phyloP scores from a whole-genome alignment of 2,329 filamentous ascomycete genomes.

The Berkeleyomyces basicola region DNA sequence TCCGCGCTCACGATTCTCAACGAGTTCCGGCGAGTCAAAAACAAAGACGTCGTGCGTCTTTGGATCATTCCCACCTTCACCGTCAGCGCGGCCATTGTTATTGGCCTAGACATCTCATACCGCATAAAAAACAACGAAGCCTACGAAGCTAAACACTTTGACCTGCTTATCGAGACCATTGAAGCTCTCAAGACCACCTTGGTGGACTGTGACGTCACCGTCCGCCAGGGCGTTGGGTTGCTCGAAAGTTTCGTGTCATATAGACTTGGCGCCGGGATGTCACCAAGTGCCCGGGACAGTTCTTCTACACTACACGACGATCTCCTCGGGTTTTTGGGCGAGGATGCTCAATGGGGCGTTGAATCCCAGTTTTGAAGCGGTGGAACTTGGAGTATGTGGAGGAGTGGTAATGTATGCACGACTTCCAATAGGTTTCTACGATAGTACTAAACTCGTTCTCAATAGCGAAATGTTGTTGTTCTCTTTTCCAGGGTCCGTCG shows the following conservation, averaged over 20 bases:
- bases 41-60: conserved; percentile 8
- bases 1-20: conserved; percentile 9
- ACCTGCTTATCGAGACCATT: conserved; percentile 5
- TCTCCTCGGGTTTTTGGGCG: background rate
- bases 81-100: conserved; percentile 10
- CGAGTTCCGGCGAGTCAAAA: conserved; percentile 11
- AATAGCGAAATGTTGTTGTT: too few relatives aligned
- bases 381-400: too few relatives aligned
- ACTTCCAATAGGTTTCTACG: too few relatives aligned
- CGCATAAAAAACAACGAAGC: conserved; percentile 7
- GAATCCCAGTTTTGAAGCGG: background rate
- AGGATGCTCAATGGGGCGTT: background rate
- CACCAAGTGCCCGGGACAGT: background rate
- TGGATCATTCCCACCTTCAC: conserved; percentile 14
- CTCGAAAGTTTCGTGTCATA: conserved; percentile 1
- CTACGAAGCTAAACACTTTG: conserved; percentile 1
- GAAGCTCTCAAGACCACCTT: background rate
- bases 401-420: too few relatives aligned
- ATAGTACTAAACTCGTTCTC: too few relatives aligned
- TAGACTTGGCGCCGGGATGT: background rate
- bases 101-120: conserved; percentile 11
- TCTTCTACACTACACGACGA: background rate
- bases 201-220: conserved; percentile 2
- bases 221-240: background rate
- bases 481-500: too few relatives aligned